Base-by-base conservation (phyloP, 495 filamentous ascomycete genomes). In the Ascobolus immersus region DNA sequence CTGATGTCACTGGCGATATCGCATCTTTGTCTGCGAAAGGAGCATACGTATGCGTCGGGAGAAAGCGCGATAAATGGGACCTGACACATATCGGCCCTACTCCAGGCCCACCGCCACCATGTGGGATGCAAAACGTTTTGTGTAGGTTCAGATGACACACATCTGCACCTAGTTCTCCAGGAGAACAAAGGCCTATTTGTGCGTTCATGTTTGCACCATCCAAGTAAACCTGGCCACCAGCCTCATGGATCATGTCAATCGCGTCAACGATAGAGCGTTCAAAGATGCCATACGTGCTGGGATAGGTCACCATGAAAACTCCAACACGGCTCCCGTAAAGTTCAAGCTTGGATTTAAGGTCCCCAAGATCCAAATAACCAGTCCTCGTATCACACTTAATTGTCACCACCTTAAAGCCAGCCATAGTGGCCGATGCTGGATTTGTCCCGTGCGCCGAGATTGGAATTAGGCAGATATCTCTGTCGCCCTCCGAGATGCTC, bases 181-280 rank as follows among this genome's bases (percentile, higher is more conserved):
- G 86, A 0, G 81, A 90, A 61, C 86, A 94, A 7, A 96, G 68
- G 1, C 86, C 86, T 39, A 96, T 92, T 52, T 96, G 86, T 15
- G 86, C 86, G 47, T 94, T 96, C 80, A 96, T 84, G 55, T 96
- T 96, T 33, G 86, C 86, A 35, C 86, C 86, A 54, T 96, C 86
- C 86, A 96, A 93, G 58, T 93, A 96, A 17, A 96, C 86, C 49
- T 90, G 79, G 12, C 86, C 86, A 30, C 89, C 89, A 46, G 86
- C 59, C 39, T 70, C 46, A 54, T 96, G 89, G 4, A 96, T 79
- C 22, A 89, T 59, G 24, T 76, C 58, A 50, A 80, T 91, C 10
- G 71, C 86, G 45, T 75, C 64, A 60, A 80, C 91, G 51, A 91
- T 66, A 42, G 72, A 61, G 5, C 89, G 84, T 57, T 96, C 86